Percentiles rank a stretch among this genome's conserved stretches.
Conservation (phyloP, 176 grass and related monocot species). For the Avena atlantica region DNA sequence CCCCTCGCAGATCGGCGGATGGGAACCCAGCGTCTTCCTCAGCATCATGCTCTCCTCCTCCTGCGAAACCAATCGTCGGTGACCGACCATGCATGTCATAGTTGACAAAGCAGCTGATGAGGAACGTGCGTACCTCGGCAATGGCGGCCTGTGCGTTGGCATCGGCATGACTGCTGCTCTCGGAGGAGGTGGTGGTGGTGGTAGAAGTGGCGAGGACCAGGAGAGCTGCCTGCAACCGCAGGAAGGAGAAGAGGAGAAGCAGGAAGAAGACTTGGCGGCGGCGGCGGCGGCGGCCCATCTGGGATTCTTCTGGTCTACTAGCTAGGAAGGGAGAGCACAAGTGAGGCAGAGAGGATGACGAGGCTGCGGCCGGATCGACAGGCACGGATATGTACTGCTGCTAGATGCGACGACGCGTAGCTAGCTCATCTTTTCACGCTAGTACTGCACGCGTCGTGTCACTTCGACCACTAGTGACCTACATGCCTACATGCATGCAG, state of each 20-base stretch:
- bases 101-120: too few species aligned
- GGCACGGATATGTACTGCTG: neutral
- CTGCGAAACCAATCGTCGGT: neutral
- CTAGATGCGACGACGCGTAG: neutral
- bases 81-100: neutral
- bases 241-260: neutral
- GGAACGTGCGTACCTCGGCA: neutral
- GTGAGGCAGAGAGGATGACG: neutral
- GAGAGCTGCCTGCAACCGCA: neutral
- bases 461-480: neutral
- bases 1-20: constrained; percentile 59
- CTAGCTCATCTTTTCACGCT: neutral
- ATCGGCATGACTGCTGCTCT: too few species aligned
- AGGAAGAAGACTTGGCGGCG: neutral
- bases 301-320: neutral
- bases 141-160: neutral
- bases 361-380: neutral
- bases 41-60: neutral
- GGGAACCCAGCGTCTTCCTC: constrained; percentile 25
- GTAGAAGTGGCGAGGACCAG: neutral
- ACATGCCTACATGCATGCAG: neutral
- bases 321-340: neutral
- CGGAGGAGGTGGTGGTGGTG: too few species aligned
- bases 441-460: constrained; percentile 4
- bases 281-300: constrained; percentile 18